phyloP scores from a whole-genome alignment of 179 eudicot species.

The Amaranthus tricolor region DNA sequence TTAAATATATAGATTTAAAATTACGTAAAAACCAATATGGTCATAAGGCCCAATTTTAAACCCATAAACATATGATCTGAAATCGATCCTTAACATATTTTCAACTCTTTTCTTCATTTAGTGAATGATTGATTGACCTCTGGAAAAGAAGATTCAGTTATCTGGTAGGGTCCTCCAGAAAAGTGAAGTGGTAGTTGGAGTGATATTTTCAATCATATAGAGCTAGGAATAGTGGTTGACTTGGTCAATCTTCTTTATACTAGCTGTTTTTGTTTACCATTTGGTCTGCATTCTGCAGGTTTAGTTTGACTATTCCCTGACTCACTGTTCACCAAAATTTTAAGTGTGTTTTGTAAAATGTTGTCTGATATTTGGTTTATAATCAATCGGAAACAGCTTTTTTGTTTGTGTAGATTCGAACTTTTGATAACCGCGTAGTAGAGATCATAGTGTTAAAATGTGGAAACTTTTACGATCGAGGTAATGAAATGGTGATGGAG shows the following conservation, averaged over 20 bases:
- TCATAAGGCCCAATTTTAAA: too few relatives aligned
- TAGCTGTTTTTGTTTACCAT: conserved; percentile 12
- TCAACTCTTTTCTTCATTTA: too few relatives aligned
- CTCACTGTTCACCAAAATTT: neutral
- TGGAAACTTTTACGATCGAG: too few relatives aligned
- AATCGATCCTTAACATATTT: too few relatives aligned
- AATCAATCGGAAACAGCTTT: neutral
- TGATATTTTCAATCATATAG: neutral
- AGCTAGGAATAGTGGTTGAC: conserved; percentile 10
- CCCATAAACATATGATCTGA: too few relatives aligned
- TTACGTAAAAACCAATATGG: too few relatives aligned
- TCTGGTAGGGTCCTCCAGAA: conserved; percentile 8
- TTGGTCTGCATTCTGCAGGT: neutral
- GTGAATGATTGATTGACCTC: neutral
- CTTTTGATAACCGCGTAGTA: too few relatives aligned
- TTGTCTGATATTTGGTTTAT: neutral
- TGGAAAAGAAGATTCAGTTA: neutral
- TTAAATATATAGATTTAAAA: too few relatives aligned
- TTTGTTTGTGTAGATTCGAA: too few relatives aligned
- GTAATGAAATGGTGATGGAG: too few relatives aligned
- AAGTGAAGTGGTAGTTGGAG: conserved; percentile 23
- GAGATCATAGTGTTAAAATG: too few relatives aligned
- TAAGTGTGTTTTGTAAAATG: neutral
- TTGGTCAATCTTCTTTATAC: conserved; percentile 11
- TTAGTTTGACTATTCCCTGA: conserved; percentile 10